phyloP scores from a whole-genome alignment of 2,329 filamentous ascomycete species.

The Fusarium longipes region DNA sequence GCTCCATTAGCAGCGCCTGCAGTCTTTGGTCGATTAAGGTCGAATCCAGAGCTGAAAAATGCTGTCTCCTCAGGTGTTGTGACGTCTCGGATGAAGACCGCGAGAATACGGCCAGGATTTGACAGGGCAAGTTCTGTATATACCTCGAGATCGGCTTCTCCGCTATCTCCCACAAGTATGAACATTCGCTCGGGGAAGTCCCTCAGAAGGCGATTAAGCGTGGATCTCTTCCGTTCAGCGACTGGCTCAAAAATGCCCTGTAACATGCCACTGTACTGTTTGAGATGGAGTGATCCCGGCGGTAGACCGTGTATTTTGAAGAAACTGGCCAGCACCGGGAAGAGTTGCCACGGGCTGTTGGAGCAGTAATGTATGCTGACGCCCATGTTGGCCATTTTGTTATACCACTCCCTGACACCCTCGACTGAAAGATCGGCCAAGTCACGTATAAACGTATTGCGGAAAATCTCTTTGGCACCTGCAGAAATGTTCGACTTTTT shows the following conservation, averaged over 20 bases:
- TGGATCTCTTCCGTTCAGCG: conserved; percentile 91
- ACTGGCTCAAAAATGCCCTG: conserved; percentile 99
- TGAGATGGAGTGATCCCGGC: conserved; percentile 90
- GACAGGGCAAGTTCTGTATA: conserved; percentile 92
- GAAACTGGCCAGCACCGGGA: conserved; percentile 86
- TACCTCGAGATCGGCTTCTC: conserved; percentile 95
- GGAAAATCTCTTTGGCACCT: conserved; percentile 93
- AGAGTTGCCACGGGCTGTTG: conserved; percentile 99
- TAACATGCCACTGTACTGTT: conserved; percentile 96
- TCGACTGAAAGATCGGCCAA: conserved; percentile 83
- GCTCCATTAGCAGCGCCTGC: conserved; percentile 46
- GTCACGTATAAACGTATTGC: conserved; percentile 93
- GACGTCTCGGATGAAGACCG: conserved; percentile 94
- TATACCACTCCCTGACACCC: conserved; percentile 93
- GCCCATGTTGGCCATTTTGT: conserved; percentile 77
- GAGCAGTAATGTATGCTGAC: conserved; percentile 96
- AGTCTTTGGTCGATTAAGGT: conserved; percentile 44
- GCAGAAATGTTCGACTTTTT: conserved; percentile 92
- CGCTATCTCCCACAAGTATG: conserved; percentile 92
- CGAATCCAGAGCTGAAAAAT: conserved; percentile 78
- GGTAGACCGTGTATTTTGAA: conserved; percentile 85
- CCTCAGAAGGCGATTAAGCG: conserved; percentile 82
- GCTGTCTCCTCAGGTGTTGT: conserved; percentile 78
- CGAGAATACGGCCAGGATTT: conserved; percentile 84
- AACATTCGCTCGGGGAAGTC: conserved; percentile 94